Evolutionary conservation across 2,329 filamentous ascomycete genomes (phyloP).

Genomic region (Bimuria novae-zelandiae): DNA sequence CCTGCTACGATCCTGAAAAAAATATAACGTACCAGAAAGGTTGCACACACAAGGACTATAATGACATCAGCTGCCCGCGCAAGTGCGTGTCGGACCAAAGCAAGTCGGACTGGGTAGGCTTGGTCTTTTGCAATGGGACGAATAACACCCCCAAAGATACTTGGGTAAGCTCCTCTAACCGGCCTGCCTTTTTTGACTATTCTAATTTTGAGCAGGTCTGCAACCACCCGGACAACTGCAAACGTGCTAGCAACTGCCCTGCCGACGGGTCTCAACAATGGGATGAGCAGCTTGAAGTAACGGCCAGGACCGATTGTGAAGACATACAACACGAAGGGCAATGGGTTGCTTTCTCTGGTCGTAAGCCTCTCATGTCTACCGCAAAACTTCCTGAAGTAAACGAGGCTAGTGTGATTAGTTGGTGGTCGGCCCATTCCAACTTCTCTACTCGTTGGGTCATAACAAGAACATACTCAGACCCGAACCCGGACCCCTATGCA

Average conservation of each 20-base stretch:
- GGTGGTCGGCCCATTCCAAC: constrained; percentile 7
- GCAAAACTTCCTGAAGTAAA: constrained; percentile 8
- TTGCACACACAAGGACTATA: constrained; percentile 20
- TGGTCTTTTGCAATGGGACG: constrained; percentile 23
- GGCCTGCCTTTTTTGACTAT: background rate
- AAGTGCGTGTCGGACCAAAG: constrained; percentile 22
- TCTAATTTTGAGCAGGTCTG: constrained; percentile 17
- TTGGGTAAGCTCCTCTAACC: constrained; percentile 18
- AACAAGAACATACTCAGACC: background rate
- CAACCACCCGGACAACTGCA: constrained; percentile 27
- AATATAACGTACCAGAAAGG: constrained; percentile 28
- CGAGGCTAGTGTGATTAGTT: constrained; percentile 4
- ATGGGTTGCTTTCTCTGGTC: constrained; percentile 13
- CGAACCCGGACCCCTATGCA: background rate
- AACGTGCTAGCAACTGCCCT: background rate
- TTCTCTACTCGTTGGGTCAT: constrained; percentile 1
- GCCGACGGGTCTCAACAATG: constrained; percentile 5
- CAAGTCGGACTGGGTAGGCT: constrained; percentile 19
- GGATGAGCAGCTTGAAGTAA: constrained; percentile 12
- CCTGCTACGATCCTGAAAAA: constrained; percentile 19
- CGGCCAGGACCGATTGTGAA: constrained; percentile 8
- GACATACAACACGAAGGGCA: constrained; percentile 6
- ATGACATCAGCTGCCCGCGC: constrained; percentile 18
- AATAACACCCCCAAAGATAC: constrained; percentile 12
- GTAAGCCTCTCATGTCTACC: constrained; percentile 1